Evolutionary conservation across 2,329 filamentous ascomycete genomes (phyloP).

Genomic region (Lojkania enalia): DNA sequence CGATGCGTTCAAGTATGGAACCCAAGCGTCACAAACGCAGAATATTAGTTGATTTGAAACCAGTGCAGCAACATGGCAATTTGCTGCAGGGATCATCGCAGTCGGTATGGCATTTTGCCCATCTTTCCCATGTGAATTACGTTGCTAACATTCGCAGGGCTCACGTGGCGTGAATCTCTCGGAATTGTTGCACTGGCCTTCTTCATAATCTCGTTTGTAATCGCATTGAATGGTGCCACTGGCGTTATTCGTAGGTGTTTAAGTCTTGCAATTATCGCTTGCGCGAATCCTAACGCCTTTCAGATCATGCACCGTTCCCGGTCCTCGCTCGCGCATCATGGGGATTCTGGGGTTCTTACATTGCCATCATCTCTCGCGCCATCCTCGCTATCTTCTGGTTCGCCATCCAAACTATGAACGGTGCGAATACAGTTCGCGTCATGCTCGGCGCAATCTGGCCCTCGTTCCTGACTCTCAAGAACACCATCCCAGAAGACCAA

Average conservation of each 20-base stretch:
- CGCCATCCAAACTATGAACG: slow-evolving; percentile 67
- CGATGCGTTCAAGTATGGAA: slow-evolving; percentile 53
- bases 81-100: slow-evolving; percentile 44
- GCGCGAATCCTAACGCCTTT: slow-evolving; percentile 29
- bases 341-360: slow-evolving; percentile 61
- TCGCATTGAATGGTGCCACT: slow-evolving; percentile 61
- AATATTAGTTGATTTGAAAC: not conserved
- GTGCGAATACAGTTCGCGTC: slow-evolving; percentile 57
- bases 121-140: not conserved
- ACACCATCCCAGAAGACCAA: slow-evolving; percentile 54
- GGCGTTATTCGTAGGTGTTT: slow-evolving; percentile 36
- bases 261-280: not conserved
- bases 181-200: slow-evolving; percentile 56
- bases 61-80: slow-evolving; percentile 58
- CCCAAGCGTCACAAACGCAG: not conserved
- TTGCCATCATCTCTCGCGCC: slow-evolving; percentile 57
- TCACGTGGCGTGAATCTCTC: slow-evolving; percentile 60
- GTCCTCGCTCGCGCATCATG: slow-evolving; percentile 60
- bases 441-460: slow-evolving; percentile 63
- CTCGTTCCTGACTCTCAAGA: slow-evolving; percentile 57
- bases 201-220: slow-evolving; percentile 62
- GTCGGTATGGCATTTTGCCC: slow-evolving; percentile 27
- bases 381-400: slow-evolving; percentile 65
- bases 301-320: slow-evolving; percentile 60
- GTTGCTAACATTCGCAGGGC: slow-evolving; percentile 42